These are phyloP conservation scores for Seminavis robusta DNA, from an alignment of 108 stramenopile genomes.

Conservation along the genomic window DNA sequence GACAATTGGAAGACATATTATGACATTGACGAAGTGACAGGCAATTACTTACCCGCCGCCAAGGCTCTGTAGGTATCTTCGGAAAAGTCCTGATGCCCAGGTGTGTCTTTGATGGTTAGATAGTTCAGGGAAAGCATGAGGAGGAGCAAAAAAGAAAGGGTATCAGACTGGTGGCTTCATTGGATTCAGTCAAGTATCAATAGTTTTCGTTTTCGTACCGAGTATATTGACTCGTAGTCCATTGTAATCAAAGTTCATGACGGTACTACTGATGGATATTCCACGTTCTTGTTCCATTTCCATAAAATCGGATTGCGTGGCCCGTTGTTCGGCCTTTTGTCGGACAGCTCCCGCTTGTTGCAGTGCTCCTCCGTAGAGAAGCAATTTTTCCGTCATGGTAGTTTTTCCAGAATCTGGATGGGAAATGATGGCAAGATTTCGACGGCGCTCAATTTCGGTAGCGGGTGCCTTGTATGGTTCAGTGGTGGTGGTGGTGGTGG, in stretches of 20 bases:
- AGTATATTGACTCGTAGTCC: slow-evolving; percentile 60
- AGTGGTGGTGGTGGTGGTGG: not conserved
- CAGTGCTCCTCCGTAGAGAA: slow-evolving; percentile 89
- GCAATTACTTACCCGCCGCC: too few relatives aligned
- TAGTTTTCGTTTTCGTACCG: too few relatives aligned
- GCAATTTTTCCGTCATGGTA: slow-evolving; percentile 95
- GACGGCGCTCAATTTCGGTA: slow-evolving; percentile 77
- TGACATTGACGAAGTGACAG: too few relatives aligned
- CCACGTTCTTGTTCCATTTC: slow-evolving; percentile 94
- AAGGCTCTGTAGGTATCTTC: slow-evolving; percentile 96
- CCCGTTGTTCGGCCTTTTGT: slow-evolving; percentile 83
- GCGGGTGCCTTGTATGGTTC: slow-evolving; percentile 30
- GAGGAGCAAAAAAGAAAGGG: slow-evolving; percentile 10
- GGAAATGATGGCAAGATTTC: slow-evolving; percentile 94
- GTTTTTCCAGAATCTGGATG: slow-evolving; percentile 98
- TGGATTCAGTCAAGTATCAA: slow-evolving; percentile 13
- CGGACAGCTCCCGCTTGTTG: slow-evolving; percentile 95
- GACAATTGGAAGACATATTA: too few relatives aligned
- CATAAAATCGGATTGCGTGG: slow-evolving; percentile 90
- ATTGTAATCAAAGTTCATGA: slow-evolving; percentile 92
- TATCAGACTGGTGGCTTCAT: not conserved
- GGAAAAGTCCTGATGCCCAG: slow-evolving; percentile 92
- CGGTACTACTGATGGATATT: slow-evolving; percentile 88
- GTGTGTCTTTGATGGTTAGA: slow-evolving; percentile 88
- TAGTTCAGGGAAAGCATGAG: too few relatives aligned